phyloP scores from a whole-genome alignment of 495 filamentous ascomycete genomes.

The Penicillium canariense region DNA sequence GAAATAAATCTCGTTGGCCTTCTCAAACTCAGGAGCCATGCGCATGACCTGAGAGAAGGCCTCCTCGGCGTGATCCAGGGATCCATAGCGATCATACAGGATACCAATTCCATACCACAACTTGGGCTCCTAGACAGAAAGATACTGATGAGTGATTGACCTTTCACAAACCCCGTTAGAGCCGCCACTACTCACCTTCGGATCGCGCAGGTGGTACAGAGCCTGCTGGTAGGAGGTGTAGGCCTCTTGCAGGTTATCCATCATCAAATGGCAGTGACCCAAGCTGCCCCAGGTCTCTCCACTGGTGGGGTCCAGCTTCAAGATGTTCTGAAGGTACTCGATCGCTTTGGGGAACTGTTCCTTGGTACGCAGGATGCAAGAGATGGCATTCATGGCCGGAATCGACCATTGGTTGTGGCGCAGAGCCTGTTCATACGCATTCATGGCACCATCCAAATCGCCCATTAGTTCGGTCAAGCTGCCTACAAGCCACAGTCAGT shows the following conservation, averaged over 20 bases:
- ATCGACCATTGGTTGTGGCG: constrained; percentile 86
- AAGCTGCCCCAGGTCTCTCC: constrained; percentile 97
- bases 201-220: constrained; percentile 87
- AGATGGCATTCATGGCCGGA: constrained; percentile 91
- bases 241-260: constrained; percentile 96
- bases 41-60: constrained; percentile 99
- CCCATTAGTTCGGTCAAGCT: constrained; percentile 83
- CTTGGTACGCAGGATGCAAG: constrained; percentile 81
- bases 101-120: constrained; percentile 99
- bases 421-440: constrained; percentile 85
- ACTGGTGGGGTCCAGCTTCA: constrained; percentile 84
- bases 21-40: constrained; percentile 97
- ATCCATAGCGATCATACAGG: constrained; percentile 94
- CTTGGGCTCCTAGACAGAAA: constrained; percentile 73
- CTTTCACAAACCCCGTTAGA: background rate
- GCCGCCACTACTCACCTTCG: constrained; percentile 65
- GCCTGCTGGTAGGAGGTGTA: constrained; percentile 98
- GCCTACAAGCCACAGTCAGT: constrained; percentile 49
- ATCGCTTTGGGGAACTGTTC: constrained; percentile 94
- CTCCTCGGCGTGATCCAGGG: constrained; percentile 95
- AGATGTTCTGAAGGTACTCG: constrained; percentile 85
- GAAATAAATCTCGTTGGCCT: constrained; percentile 99
- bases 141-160: background rate
- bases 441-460: constrained; percentile 82
- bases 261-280: constrained; percentile 97